phyloP scores from a whole-genome alignment of 2,329 filamentous ascomycete species.

The Teratosphaeria nubilosa region DNA sequence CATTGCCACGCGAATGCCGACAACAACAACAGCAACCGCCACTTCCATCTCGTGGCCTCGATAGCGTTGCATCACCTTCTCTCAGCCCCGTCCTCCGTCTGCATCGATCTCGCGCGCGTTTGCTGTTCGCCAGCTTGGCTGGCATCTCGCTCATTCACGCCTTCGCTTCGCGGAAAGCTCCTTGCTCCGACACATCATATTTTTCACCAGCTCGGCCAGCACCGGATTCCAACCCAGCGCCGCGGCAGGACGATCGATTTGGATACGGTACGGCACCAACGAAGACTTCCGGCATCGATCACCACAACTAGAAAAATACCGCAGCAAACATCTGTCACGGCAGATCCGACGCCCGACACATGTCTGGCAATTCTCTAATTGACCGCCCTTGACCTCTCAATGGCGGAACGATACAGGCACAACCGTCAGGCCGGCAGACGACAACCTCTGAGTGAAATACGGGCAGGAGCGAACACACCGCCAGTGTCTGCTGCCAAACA shows the following conservation, averaged over 20 bases:
- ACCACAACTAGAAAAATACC: neutral
- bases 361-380: neutral
- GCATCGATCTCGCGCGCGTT: neutral
- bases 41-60: neutral
- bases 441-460: slow-evolving; percentile 22
- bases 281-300: neutral
- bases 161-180: neutral
- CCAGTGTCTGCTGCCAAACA: slow-evolving; percentile 10
- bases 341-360: neutral
- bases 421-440: slow-evolving; percentile 13
- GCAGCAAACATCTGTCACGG: neutral
- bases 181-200: neutral
- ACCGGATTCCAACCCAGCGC: neutral
- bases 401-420: slow-evolving; percentile 23
- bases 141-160: neutral
- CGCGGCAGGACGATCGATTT: neutral
- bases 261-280: neutral
- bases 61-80: neutral
- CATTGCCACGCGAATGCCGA: neutral
- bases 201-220: neutral
- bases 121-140: neutral
- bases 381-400: slow-evolving; percentile 6
- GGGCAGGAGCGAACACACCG: slow-evolving; percentile 21
- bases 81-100: neutral
- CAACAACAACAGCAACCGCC: neutral